Evolutionary conservation across 2,329 filamentous ascomycete genomes (phyloP), one percentile per base, ranked within the genome.

Genomic region (Curvularia sp.): DNA sequence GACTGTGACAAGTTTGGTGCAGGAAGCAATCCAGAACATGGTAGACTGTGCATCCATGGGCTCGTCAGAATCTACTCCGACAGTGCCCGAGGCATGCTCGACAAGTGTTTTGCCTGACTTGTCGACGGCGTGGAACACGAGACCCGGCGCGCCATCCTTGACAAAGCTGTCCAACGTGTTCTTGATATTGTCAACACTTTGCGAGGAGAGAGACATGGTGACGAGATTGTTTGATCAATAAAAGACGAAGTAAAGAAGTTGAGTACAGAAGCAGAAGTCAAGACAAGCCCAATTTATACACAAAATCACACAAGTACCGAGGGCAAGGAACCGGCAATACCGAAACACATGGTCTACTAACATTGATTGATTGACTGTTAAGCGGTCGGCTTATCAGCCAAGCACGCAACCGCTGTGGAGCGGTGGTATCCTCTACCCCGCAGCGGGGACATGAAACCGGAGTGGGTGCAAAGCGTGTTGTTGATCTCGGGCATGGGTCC

Each of bases 21-120:
- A 84, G 1, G 81, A 83, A 1, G 83, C 83, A 20, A 86, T 82
- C 82, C 83, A 85, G 66, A 88, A 90, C 0, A 86, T 76, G 8
- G 79, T 86, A 2, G 48, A 43, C 39, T 90, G 86, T 0, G 86
- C 74, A 0, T 82, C 82, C 83, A 90, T 86, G 4, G 82, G 77
- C 46, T 86, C 81, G 0, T 77, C 64, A 2, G 70, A 71, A 7
- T 77, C 70, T 4, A 80, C 55, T 13, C 78, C 75, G 26, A 70
- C 68, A 31, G 76, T 80, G 10, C 81, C 81, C 4, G 80, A 78
- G 2, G 80, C 77, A 59, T 77, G 73, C 44, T 79, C 73, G 26
- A 76, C 72, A 10, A 83, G 74, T 1, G 76, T 70, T 2, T 80
- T 71, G 56, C 80, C 80, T 50, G 77, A 72, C 58, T 77, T 79